Percentiles rank a stretch among this genome's conserved stretches.
phyloP scores from a whole-genome alignment of 495 filamentous ascomycete genomes.

The Talaromyces thailandensis region DNA sequence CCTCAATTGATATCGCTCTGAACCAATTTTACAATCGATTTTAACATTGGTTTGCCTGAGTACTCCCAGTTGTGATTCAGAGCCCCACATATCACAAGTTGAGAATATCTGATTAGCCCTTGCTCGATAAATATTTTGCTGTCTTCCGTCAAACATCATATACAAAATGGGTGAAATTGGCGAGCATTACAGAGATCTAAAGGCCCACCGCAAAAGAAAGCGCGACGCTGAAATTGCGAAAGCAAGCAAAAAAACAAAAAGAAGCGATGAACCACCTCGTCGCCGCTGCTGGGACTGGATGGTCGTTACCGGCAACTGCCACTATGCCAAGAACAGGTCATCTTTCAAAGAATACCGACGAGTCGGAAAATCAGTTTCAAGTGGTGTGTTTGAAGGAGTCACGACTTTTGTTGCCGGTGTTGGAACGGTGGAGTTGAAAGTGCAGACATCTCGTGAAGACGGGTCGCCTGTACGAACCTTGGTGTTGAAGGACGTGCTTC shows the following conservation, averaged over 20 bases:
- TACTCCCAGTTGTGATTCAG: too few relatives aligned
- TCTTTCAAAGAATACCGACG: constrained; percentile 18
- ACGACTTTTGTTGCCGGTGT: constrained; percentile 16
- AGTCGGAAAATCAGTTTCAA: constrained; percentile 7
- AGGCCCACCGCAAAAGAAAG: not conserved
- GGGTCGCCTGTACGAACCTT: constrained; percentile 6
- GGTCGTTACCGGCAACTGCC: constrained; percentile 19
- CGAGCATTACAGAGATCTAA: not conserved
- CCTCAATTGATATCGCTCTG: too few relatives aligned
- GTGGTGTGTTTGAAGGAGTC: constrained; percentile 10
- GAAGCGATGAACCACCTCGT: not conserved
- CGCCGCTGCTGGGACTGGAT: constrained; percentile 23
- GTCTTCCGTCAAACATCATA: not conserved
- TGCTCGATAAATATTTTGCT: not conserved
- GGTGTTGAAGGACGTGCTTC: constrained; percentile 20
- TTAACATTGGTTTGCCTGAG: too few relatives aligned
- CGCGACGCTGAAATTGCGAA: not conserved
- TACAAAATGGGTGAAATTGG: not conserved
- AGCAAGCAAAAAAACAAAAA: not conserved
- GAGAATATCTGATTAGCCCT: not conserved
- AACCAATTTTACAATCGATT: too few relatives aligned
- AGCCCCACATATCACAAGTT: too few relatives aligned
- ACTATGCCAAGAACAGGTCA: constrained; percentile 21
- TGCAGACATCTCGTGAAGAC: constrained; percentile 4
- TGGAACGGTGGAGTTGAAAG: constrained; percentile 15